These are phyloP conservation scores for Kuraishia hungarica DNA, from an alignment of 805 yeast species.

Conservation along the genomic window DNA sequence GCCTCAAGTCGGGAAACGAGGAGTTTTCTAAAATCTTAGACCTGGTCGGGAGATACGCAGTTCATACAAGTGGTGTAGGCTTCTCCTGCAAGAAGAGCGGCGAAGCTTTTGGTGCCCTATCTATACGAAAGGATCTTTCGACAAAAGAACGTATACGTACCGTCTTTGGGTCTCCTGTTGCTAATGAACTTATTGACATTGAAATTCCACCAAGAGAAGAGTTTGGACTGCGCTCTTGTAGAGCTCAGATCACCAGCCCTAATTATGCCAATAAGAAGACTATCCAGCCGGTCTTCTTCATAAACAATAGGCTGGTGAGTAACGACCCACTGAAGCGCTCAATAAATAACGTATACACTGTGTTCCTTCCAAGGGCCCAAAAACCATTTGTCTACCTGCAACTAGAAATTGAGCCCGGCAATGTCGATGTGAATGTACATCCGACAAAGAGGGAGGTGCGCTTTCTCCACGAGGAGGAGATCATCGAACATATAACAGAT, in stretches of 20 bases:
- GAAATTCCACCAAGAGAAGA: constrained; percentile 23
- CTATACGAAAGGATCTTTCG: constrained; percentile 41
- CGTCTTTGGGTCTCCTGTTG: constrained; percentile 63
- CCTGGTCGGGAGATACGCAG: constrained; percentile 74
- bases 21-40: constrained; percentile 75
- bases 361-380: constrained; percentile 69
- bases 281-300: constrained; percentile 67
- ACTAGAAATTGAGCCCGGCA: constrained; percentile 54
- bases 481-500: constrained; percentile 50
- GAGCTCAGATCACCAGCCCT: constrained; percentile 63
- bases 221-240: constrained; percentile 42
- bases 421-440: constrained; percentile 89
- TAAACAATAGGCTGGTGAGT: constrained; percentile 73
- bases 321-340: constrained; percentile 78
- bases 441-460: constrained; percentile 93
- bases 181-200: constrained; percentile 52
- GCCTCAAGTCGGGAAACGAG: constrained; percentile 58
- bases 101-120: constrained; percentile 59
- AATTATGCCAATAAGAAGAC: constrained; percentile 63
- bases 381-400: constrained; percentile 73
- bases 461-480: constrained; percentile 80
- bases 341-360: constrained; percentile 47
- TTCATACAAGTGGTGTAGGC: constrained; percentile 63
- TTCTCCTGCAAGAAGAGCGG: constrained; percentile 77
- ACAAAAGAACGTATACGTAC: constrained; percentile 62